These are phyloP conservation scores for Phaffomyces thermotolerans DNA, from an alignment of 805 yeast species.

Conservation along the genomic window DNA sequence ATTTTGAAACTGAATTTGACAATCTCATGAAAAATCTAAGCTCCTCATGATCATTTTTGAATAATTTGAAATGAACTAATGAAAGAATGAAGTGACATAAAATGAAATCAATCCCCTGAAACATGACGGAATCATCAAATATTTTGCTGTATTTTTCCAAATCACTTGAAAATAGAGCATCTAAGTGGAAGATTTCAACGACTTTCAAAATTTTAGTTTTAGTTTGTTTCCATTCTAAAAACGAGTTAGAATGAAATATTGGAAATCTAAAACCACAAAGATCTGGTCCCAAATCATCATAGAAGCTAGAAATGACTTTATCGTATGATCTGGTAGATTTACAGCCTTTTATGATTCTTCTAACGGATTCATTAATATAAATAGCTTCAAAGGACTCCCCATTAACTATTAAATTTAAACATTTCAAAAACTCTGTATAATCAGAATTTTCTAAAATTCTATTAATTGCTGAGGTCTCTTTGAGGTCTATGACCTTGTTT, in stretches of 20 bases:
- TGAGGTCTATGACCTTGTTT: too few species aligned
- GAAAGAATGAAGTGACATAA: not conserved
- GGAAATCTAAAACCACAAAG: not conserved
- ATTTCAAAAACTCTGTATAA: not conserved
- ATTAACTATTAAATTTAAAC: not conserved
- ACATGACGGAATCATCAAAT: not conserved
- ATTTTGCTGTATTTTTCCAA: not conserved
- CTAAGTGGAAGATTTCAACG: not conserved
- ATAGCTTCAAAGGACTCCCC: not conserved
- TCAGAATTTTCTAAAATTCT: not conserved
- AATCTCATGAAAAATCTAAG: not conserved
- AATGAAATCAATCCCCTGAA: not conserved
- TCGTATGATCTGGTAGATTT: not conserved
- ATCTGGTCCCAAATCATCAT: not conserved
- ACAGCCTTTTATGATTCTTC: not conserved
- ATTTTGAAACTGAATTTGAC: not conserved
- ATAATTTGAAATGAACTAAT: slow-evolving; percentile 1
- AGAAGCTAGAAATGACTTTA: not conserved
- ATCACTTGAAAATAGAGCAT: not conserved
- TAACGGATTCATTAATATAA: not conserved
- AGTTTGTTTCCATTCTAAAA: not conserved
- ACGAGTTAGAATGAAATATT: not conserved
- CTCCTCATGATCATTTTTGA: not conserved
- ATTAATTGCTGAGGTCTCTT: not conserved
- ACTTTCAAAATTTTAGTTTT: not conserved